Evolutionary conservation across 2,329 filamentous ascomycete species (phyloP).

Genomic region (Cladophialophora bantiana): DNA sequence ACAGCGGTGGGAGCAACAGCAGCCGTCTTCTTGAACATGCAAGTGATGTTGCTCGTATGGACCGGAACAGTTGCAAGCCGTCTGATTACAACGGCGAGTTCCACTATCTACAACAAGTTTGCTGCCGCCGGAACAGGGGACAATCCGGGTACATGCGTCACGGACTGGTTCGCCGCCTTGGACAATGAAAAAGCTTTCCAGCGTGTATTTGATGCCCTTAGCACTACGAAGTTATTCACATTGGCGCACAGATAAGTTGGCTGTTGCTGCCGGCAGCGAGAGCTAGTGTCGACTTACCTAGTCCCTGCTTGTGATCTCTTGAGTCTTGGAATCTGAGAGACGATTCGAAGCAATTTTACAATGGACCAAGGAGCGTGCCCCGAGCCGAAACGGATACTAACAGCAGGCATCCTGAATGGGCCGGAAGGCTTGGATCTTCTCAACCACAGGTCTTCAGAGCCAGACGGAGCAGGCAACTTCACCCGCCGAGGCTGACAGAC

Average conservation of each 20-base stretch:
- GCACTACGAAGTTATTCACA: not conserved
- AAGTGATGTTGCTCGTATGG: not conserved
- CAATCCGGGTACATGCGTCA: not conserved
- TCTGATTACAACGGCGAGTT: not conserved
- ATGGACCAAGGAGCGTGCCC: not conserved
- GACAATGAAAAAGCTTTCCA: not conserved
- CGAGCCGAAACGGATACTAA: not conserved
- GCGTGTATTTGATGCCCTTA: not conserved
- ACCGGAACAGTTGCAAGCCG: not conserved
- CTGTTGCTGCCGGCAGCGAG: not conserved
- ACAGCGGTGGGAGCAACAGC: not conserved
- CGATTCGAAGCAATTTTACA: not conserved
- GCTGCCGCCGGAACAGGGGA: not conserved
- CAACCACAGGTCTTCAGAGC: not conserved
- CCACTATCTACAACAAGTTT: not conserved
- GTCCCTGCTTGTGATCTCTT: not conserved
- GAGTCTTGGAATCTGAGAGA: not conserved
- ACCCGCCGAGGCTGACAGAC: not conserved
- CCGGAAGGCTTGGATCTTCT: not conserved
- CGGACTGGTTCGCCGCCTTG: not conserved
- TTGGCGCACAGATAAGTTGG: not conserved
- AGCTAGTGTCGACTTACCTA: not conserved
- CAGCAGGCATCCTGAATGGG: not conserved
- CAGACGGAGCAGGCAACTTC: not conserved
- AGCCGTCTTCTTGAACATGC: not conserved